Conservation (phyloP, 192 early-diverging fungal genomes). For the Coemansia sp. region DNA sequence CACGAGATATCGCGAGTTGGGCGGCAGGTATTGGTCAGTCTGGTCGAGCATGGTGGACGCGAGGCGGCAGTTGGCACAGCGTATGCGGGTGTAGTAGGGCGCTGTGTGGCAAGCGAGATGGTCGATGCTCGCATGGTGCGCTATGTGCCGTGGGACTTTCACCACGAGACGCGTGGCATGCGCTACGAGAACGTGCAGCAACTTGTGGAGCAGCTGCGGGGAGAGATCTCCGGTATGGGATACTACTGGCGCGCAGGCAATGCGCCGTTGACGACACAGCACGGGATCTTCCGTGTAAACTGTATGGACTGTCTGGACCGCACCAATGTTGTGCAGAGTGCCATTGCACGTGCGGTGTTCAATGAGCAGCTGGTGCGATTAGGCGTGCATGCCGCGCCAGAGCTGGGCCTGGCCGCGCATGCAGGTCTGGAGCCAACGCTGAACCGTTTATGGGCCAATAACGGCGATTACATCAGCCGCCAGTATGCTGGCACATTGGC, state of each 20-base stretch:
- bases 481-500: slow-evolving; percentile 80
- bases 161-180: slow-evolving; percentile 88
- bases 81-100: slow-evolving; percentile 59
- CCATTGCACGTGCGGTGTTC: slow-evolving; percentile 63
- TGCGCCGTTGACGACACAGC: slow-evolving; percentile 35
- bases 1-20: slow-evolving; percentile 57
- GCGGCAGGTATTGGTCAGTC: slow-evolving; percentile 59
- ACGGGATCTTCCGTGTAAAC: slow-evolving; percentile 72
- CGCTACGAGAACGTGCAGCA: slow-evolving; percentile 83
- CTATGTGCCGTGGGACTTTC: slow-evolving; percentile 94
- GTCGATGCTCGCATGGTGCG: slow-evolving; percentile 40
- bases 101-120: slow-evolving; percentile 39
- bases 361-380: slow-evolving; percentile 67
- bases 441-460: slow-evolving; percentile 76
- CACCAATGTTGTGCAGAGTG: slow-evolving; percentile 87
- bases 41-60: slow-evolving; percentile 67
- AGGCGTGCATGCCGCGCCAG: slow-evolving; percentile 65
- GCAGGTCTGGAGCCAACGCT: slow-evolving; percentile 65
- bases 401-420: slow-evolving; percentile 64
- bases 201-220: slow-evolving; percentile 65
- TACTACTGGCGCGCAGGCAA: slow-evolving; percentile 50
- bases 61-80: slow-evolving; percentile 64
- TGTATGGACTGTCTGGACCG: slow-evolving; percentile 99
- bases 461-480: slow-evolving; percentile 73
- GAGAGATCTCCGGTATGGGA: slow-evolving; percentile 64